Base-by-base conservation (phyloP, 164 flowering plant genomes). In the Liquidambar formosana region DNA sequence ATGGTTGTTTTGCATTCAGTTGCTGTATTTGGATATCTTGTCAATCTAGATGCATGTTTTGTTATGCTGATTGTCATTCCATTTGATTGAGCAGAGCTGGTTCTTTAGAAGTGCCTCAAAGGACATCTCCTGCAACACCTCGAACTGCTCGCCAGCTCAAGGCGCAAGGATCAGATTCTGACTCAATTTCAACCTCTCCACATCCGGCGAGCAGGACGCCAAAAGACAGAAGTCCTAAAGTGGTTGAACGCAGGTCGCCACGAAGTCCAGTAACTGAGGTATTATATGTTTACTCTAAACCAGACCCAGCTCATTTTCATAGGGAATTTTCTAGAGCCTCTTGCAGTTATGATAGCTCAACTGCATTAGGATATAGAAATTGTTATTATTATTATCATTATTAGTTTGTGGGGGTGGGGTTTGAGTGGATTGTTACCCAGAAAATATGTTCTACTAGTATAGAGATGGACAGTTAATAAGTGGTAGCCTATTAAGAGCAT, bases 101-200 rank as follows among this genome's bases (percentile, higher is more conserved):
- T 56, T 58, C 89, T 65, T 64, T 72, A 13, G 91, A 91, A 69
- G 86, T 88, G 65, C 88, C 90, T 71, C 88, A 81, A 52, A 84
- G 76, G 71, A 77, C 84, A 69, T 91, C 95, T 57, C 90, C 85
- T 58, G 83, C 73, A 63, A 79, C 91, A 19, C 82, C 91, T 57
- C 80, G 83, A 64, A 77, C 86, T 72, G 82, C 89, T 52, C 82
- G 89, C 38, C 91, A 83, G 67, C 79, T 78, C 22, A 91, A 86
- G 78, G 73, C 76, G 0, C 52, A 85, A 28, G 86, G 83, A 57
- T 73, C 86, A 13, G 91, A 84, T 38, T 52, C 89, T 54, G 89
- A 81, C 10, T 67, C 87, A 3, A 65, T 76, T 56, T 66, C 86
- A 18, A 81, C 89, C 61, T 82, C 94, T 56, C 80, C 85, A n/a